Evolutionary conservation across 306 rosid genomes (phyloP).

Genomic region (Lablab purpureus): DNA sequence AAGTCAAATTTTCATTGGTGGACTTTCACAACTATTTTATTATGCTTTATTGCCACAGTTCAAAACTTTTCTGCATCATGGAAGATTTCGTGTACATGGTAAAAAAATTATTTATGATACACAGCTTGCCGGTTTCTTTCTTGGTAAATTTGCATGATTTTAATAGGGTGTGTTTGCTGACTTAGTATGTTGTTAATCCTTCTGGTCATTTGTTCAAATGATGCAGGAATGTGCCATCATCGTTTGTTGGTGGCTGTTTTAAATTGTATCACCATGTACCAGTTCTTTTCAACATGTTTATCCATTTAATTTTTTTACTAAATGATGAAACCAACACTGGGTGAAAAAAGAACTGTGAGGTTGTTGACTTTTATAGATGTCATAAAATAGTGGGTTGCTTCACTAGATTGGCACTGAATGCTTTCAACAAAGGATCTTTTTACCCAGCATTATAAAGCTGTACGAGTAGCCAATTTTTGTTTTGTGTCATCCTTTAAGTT

Average conservation of each 20-base stretch:
- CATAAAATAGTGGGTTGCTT: conserved; percentile 15
- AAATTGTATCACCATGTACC: background rate
- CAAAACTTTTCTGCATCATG: conserved; percentile 15
- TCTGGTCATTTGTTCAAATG: conserved; percentile 37
- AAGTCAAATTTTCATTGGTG: conserved; percentile 28
- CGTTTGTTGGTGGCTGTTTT: conserved; percentile 40
- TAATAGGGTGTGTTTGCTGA: conserved; percentile 23
- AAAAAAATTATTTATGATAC: background rate
- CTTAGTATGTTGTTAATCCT: conserved; percentile 35
- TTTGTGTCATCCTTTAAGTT: conserved; percentile 31
- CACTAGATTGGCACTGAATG: conserved; percentile 6
- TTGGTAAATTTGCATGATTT: conserved; percentile 12
- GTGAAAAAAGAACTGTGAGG: background rate
- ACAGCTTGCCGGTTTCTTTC: conserved; percentile 17
- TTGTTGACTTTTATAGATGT: conserved; percentile 30
- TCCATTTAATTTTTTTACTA: background rate
- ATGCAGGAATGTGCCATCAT: conserved; percentile 32
- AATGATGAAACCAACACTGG: conserved; percentile 7
- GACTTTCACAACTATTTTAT: background rate
- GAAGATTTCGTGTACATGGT: conserved; percentile 2
- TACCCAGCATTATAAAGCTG: conserved; percentile 28
- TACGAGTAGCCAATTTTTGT: background rate
- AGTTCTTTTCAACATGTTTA: conserved; percentile 13
- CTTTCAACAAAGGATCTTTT: conserved; percentile 18
- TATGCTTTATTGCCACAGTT: background rate